These are phyloP conservation scores for Lecanicillium sp. DNA, from an alignment of 2,329 filamentous ascomycete genomes.

Conservation along the genomic window DNA sequence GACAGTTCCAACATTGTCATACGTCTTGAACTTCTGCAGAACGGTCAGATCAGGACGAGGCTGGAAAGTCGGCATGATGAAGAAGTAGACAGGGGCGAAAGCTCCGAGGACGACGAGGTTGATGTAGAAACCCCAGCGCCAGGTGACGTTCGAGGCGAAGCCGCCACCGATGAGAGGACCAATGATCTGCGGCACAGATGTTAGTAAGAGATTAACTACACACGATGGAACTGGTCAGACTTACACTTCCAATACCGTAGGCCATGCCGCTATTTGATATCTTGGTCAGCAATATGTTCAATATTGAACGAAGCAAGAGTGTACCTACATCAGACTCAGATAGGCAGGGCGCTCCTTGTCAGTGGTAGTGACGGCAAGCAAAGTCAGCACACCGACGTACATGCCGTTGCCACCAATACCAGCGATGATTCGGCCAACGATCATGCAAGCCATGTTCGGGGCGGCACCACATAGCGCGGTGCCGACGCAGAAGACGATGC, in stretches of 20 bases:
- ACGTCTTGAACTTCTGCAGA: constrained; percentile 7
- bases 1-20: not conserved
- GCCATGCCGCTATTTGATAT: not conserved
- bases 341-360: constrained; percentile 22
- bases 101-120: constrained; percentile 40
- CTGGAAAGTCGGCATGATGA: constrained; percentile 21
- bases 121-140: constrained; percentile 44
- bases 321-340: constrained; percentile 14
- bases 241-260: not conserved
- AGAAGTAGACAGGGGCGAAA: constrained; percentile 23
- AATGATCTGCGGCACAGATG: constrained; percentile 24
- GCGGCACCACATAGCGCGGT: constrained; percentile 36
- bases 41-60: constrained; percentile 18
- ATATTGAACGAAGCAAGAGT: not conserved
- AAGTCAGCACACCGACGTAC: constrained; percentile 27
- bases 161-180: constrained; percentile 38
- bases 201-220: not conserved
- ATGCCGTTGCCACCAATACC: constrained; percentile 37
- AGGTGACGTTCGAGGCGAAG: constrained; percentile 33
- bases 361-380: constrained; percentile 20
- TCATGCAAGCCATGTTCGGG: constrained; percentile 37
- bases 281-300: not conserved
- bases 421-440: constrained; percentile 37
- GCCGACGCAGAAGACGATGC: constrained; percentile 24
- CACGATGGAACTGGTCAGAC: not conserved